Evolutionary conservation across 129 eudicot genomes (phyloP).

Genomic region (Chrysanthemum seticuspe): DNA sequence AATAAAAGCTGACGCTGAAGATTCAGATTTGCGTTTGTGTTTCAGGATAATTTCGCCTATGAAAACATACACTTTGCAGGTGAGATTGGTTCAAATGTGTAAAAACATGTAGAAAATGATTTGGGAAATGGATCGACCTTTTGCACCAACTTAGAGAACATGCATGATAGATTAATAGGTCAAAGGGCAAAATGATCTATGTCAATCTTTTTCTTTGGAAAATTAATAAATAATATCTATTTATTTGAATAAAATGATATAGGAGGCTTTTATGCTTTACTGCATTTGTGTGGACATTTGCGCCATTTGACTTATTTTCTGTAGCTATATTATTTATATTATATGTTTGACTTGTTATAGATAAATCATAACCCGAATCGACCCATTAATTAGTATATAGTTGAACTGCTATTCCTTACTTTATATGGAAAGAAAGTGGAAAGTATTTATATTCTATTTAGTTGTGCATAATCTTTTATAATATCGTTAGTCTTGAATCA

Average conservation of each 20-base stretch:
- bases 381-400: background rate
- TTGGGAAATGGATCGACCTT: background rate
- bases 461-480: background rate
- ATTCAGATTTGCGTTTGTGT: conserved; percentile 87
- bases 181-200: background rate
- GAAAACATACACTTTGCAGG: conserved; percentile 92
- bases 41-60: conserved; percentile 89
- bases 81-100: conserved; percentile 20
- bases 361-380: background rate
- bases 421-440: background rate
- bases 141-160: conserved; percentile 2
- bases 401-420: background rate
- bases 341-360: background rate
- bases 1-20: conserved; percentile 91
- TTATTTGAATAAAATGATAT: background rate
- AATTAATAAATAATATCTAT: no score
- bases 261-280: background rate
- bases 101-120: background rate
- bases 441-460: background rate
- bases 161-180: background rate
- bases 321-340: background rate
- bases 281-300: background rate
- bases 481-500: conserved; percentile 11
- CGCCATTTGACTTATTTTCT: background rate
- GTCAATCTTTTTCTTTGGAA: no score